Percentiles rank a stretch among this genome's conserved stretches.
Conservation (phyloP, 192 early-diverging fungal genomes). For the Umbelopsis sp. region DNA sequence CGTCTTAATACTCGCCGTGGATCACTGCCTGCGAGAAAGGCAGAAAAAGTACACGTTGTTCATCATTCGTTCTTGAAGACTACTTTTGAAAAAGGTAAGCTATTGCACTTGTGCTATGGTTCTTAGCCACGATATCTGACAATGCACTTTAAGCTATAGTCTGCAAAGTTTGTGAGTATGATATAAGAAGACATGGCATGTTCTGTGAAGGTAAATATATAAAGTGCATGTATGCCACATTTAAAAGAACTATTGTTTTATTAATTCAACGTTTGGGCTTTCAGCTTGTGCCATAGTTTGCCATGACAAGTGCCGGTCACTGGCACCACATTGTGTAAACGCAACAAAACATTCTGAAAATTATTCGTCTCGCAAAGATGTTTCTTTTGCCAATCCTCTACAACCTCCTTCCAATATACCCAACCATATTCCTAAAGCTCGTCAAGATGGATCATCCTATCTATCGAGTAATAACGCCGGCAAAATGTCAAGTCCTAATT, state of each 20-base stretch:
- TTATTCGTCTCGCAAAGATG: neutral
- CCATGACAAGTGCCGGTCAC: slow-evolving; percentile 18
- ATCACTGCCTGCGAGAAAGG: neutral
- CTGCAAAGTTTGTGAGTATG: slow-evolving; percentile 14
- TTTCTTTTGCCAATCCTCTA: neutral
- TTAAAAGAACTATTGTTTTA: neutral
- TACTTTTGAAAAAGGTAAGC: slow-evolving; percentile 23
- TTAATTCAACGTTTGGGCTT: neutral
- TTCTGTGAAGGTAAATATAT: slow-evolving; percentile 17
- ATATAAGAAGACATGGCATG: slow-evolving; percentile 14
- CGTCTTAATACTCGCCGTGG: slow-evolving; percentile 1
- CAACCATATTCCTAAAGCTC: neutral
- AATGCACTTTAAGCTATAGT: neutral
- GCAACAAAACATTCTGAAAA: neutral
- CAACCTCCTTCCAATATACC: neutral
- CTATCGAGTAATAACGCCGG: neutral
- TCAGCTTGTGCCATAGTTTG: slow-evolving; percentile 20
- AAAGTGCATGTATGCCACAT: neutral
- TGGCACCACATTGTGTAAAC: slow-evolving; percentile 8
- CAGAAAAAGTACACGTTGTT: neutral
- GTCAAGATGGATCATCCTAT: neutral
- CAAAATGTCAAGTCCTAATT: neutral
- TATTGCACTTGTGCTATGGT: neutral
- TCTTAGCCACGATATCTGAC: neutral
- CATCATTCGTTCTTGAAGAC: slow-evolving; percentile 21